Evolutionary conservation across 176 grass and related monocot genomes (phyloP).

Genomic region (maize (Zea mays)): Zm-B73-REFERENCE-NAM-5.0 NC_050099.1:29350001-29350500

Average conservation of each 20-base stretch:
- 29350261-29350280: conserved; percentile 69
- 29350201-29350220: conserved; percentile 46
- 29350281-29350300: conserved; percentile 83
- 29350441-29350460: conserved; percentile 76
- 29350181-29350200: conserved; percentile 34
- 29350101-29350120: conserved; percentile 39
- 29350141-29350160: neutral
- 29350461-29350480: conserved; percentile 66
- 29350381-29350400: conserved; percentile 36
- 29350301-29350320: conserved; percentile 84
- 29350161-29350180: neutral
- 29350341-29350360: conserved; percentile 6
- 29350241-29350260: conserved; percentile 68
- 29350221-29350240: conserved; percentile 64
- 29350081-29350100: conserved; percentile 35
- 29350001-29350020: conserved; percentile 13
- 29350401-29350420: conserved; percentile 84
- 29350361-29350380: conserved; percentile 26
- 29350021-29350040: neutral
- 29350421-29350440: conserved; percentile 67
- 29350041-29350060: conserved; percentile 39
- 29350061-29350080: conserved; percentile 43
- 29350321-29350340: conserved; percentile 46
- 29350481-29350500: conserved; percentile 64
- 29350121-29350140: neutral